These are phyloP conservation scores for Vararia minispora DNA, from an alignment of 768 basidiomycete genomes.

Conservation along the genomic window DNA sequence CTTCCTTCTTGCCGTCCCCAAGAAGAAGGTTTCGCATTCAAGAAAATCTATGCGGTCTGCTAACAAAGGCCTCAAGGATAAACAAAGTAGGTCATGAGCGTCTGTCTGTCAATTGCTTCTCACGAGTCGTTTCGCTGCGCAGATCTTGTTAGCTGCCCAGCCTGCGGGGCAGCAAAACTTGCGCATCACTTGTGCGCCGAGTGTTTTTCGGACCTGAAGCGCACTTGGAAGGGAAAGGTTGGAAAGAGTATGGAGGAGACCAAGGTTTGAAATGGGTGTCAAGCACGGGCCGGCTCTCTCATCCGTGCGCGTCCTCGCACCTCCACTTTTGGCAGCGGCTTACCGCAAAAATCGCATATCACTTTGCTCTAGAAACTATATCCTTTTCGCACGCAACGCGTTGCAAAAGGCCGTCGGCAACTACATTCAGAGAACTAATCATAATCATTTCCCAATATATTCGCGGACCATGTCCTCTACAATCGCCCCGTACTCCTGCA, in stretches of 20 bases:
- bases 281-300: no score
- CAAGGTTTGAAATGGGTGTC: no score
- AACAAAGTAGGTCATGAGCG: constrained; percentile 50
- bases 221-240: constrained; percentile 44
- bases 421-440: no score
- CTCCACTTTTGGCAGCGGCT: no score
- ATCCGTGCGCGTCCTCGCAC: no score
- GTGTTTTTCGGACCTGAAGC: constrained; percentile 64
- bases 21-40: constrained; percentile 88
- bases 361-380: no score
- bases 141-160: constrained; percentile 91
- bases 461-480: constrained; percentile 9
- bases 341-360: no score
- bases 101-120: not conserved
- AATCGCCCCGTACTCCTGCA: constrained; percentile 19
- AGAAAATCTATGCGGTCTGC: constrained; percentile 91
- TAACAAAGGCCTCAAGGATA: constrained; percentile 92
- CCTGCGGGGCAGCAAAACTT: constrained; percentile 80
- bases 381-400: no score
- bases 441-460: constrained; percentile 4
- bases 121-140: not conserved
- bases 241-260: constrained; percentile 4
- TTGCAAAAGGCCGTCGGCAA: no score
- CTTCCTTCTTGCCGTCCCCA: constrained; percentile 86
- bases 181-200: constrained; percentile 78